Evolutionary conservation across 257 asterid genomes (phyloP), one percentile per base, ranked within the genome.

Genomic region (Cruciata laevipes): DNA sequence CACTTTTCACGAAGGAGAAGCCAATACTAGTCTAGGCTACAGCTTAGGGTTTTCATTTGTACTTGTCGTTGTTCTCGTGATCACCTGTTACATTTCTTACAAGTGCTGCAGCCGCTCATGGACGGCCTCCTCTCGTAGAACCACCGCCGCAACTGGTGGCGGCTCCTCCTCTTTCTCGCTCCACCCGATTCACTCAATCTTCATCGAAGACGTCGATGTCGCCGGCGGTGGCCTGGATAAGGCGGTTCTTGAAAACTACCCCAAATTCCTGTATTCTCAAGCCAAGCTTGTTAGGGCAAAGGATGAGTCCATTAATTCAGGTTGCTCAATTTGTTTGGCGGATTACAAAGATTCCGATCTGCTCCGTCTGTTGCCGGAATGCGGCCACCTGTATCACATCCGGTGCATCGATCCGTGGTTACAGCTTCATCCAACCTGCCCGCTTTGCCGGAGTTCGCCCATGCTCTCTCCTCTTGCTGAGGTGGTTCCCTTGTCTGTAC

Each of bases 381-480:
- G 93, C 65, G 83, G 84, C 9, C 89, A 88, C 68, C 24, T 82
- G n/a, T 88, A 84, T 59, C 96, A 88, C 70, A 70, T 74, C 72
- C 80, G 55, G 57, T 86, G 96, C 71, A 57, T 86, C 27, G 96
- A 88, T 68, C 81, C 77, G n/a, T 88, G 96, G 94, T 78, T 86
- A 1, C 78, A 75, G 72, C 68, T 71, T 6, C 79, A 79, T 21
- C 75, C 86, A 2, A 73, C 84, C 9, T 88, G 94, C 20, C 96
- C 96, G 31, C 69, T 86, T 59, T 88, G 96, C 56, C 74, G 91
- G 53, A 79, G 65, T 59, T 84, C 87, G 18, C 79, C 86, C 5
- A 38, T 70, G 55, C 66, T 69, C 21, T n/a, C n/a, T n/a, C 7
- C 38, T 33, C 8, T 33, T 4, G 30, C 30, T 27, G 30, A 27